These are phyloP conservation scores for Triticum urartu DNA, from an alignment of 176 grass and related monocot species.

Conservation along the genomic window DNA sequence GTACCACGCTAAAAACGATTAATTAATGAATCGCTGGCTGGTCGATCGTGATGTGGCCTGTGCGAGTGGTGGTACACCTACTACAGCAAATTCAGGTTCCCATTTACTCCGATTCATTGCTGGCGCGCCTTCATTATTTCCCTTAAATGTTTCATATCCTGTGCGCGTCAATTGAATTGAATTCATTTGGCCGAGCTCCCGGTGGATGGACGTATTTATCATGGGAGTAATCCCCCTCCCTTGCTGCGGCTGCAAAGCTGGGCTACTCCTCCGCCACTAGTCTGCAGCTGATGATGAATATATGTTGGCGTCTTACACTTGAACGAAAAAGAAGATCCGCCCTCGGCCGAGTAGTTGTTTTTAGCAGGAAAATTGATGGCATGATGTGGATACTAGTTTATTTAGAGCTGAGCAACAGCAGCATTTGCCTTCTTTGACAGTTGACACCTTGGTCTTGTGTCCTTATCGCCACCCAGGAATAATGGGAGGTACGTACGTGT, in stretches of 20 bases:
- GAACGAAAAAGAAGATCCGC: background rate
- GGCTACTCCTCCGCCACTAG: background rate
- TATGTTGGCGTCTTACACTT: slow-evolving; percentile 13
- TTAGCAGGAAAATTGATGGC: background rate
- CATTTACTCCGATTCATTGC: slow-evolving; percentile 57
- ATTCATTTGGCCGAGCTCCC: slow-evolving; percentile 42
- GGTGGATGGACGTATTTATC: slow-evolving; percentile 49
- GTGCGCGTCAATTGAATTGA: slow-evolving; percentile 41
- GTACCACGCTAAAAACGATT: background rate
- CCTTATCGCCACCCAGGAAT: background rate
- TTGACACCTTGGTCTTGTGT: background rate
- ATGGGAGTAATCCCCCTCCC: background rate
- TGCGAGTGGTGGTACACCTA: background rate
- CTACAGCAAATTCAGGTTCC: slow-evolving; percentile 43
- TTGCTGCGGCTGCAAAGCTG: background rate
- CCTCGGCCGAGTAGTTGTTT: background rate
- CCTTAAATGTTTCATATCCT: slow-evolving; percentile 48
- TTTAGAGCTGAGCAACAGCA: background rate
- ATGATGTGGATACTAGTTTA: background rate
- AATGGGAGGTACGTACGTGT: background rate
- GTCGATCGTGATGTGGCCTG: background rate
- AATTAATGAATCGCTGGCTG: background rate
- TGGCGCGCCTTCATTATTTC: background rate
- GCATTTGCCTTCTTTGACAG: background rate
- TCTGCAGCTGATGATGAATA: background rate